A percentile compares a stretch with the other conserved stretches of the same genome.
These are phyloP conservation scores for Globisporangium echinulatum DNA, from an alignment of 352 stramenopile species.

Conservation along the genomic window DNA sequence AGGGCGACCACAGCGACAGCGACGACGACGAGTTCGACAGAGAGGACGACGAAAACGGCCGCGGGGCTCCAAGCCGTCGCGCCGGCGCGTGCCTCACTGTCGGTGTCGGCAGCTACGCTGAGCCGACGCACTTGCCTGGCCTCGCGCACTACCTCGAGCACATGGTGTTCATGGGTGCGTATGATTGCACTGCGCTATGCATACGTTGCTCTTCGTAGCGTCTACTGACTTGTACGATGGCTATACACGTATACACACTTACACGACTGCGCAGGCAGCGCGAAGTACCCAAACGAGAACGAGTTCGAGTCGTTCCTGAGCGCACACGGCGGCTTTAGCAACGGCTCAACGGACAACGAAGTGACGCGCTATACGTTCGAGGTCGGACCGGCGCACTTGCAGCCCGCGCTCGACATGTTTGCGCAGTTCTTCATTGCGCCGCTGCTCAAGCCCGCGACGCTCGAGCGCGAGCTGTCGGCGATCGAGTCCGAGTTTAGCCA, in stretches of 20 bases:
- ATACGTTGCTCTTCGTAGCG: background rate
- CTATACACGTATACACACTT: too few relatives aligned
- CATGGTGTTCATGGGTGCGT: constrained; percentile 94
- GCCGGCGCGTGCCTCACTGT: constrained; percentile 65
- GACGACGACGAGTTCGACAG: constrained; percentile 30
- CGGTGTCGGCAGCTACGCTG: constrained; percentile 62
- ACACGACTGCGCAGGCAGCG: constrained; percentile 29
- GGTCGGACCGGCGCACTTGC: constrained; percentile 56
- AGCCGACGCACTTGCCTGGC: constrained; percentile 64
- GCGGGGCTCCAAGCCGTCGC: constrained; percentile 22
- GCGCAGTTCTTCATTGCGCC: constrained; percentile 93
- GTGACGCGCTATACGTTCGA: constrained; percentile 93
- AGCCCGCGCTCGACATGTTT: constrained; percentile 88
- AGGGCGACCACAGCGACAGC: constrained; percentile 4
- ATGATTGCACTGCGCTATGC: background rate
- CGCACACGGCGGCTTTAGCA: constrained; percentile 86
- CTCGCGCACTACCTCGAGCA: constrained; percentile 93
- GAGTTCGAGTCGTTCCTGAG: constrained; percentile 89
- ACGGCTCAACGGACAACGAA: constrained; percentile 91
- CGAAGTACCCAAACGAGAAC: constrained; percentile 93
- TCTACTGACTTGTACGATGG: too few relatives aligned
- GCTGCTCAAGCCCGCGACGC: constrained; percentile 70
- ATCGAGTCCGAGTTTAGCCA: constrained; percentile 89
- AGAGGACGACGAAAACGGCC: constrained; percentile 28
- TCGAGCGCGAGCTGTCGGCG: constrained; percentile 75